Percentiles rank a stretch among this genome's conserved stretches.
These are phyloP conservation scores for Trichoderma asperelloides DNA, from an alignment of 495 filamentous ascomycete species.

Conservation along the genomic window DNA sequence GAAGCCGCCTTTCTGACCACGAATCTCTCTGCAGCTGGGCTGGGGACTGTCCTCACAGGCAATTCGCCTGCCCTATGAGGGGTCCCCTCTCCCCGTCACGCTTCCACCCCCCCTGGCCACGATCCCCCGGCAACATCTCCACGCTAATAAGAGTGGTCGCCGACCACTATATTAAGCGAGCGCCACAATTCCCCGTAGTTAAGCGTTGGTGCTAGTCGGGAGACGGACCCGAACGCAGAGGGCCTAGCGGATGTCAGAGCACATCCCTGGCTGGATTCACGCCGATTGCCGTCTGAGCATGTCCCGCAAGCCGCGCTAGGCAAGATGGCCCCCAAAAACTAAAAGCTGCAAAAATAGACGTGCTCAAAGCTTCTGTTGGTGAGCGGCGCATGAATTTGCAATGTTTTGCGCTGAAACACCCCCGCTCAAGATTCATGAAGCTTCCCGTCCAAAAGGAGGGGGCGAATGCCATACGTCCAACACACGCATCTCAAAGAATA, in stretches of 20 bases:
- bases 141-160: constrained; percentile 2
- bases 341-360: constrained; percentile 1
- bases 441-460: neutral
- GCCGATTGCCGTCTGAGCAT: constrained; percentile 3
- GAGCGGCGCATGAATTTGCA: neutral
- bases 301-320: neutral
- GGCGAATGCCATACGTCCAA: neutral
- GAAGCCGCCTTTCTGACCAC: neutral
- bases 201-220: constrained; percentile 4
- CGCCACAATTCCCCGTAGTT: constrained; percentile 8
- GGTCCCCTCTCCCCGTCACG: neutral
- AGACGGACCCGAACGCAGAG: constrained; percentile 1
- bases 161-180: constrained; percentile 1
- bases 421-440: neutral
- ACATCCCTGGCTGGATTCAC: neutral
- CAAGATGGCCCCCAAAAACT: constrained; percentile 3
- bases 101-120: neutral
- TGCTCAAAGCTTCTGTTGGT: neutral
- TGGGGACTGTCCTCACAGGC: neutral
- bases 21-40: neutral
- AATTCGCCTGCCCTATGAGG: constrained; percentile 1
- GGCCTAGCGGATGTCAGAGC: constrained; percentile 1
- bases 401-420: neutral
- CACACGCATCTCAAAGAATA: neutral
- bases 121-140: neutral